These are phyloP conservation scores for Pisolithus sp. DNA, from an alignment of 768 basidiomycete genomes.

Conservation along the genomic window DNA sequence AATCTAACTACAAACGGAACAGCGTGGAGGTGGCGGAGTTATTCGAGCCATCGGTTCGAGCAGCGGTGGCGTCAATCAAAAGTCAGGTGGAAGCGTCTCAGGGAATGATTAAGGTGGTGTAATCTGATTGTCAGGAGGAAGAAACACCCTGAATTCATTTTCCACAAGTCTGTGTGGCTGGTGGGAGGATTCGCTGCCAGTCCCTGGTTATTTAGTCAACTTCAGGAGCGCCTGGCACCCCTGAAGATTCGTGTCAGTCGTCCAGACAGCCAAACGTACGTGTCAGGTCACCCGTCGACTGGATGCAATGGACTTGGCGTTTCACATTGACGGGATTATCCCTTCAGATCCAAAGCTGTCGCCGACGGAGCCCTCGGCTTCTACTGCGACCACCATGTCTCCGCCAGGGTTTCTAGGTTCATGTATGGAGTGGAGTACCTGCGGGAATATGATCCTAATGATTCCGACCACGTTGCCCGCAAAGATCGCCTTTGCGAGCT, in stretches of 20 bases:
- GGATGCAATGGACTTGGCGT: not conserved
- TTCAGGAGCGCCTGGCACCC: slow-evolving; percentile 59
- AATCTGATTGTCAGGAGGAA: not conserved
- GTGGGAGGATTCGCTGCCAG: slow-evolving; percentile 83
- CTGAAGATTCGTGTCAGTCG: slow-evolving; percentile 58
- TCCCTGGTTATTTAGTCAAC: slow-evolving; percentile 71
- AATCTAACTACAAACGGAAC: slow-evolving; percentile 2
- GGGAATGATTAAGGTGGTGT: slow-evolving; percentile 55
- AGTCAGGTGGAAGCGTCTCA: slow-evolving; percentile 63
- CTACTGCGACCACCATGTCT: slow-evolving; percentile 80
- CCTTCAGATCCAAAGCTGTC: slow-evolving; percentile 72
- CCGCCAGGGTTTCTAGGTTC: slow-evolving; percentile 71
- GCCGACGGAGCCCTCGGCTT: slow-evolving; percentile 82
- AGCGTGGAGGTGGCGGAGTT: slow-evolving; percentile 56
- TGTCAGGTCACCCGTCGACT: slow-evolving; percentile 3
- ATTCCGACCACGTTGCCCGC: slow-evolving; percentile 60
- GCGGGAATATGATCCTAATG: slow-evolving; percentile 56
- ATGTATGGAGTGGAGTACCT: slow-evolving; percentile 82
- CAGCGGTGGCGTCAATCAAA: slow-evolving; percentile 63
- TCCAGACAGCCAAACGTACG: slow-evolving; percentile 75
- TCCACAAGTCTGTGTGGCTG: slow-evolving; percentile 64
- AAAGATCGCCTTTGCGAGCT: slow-evolving; percentile 65
- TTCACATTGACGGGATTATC: slow-evolving; percentile 2
- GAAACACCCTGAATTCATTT: slow-evolving; percentile 5
- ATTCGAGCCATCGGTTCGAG: slow-evolving; percentile 75